Evolutionary conservation across 1,139 yeast species (phyloP).

Genomic region (Saccharomyces hybrid): DNA sequence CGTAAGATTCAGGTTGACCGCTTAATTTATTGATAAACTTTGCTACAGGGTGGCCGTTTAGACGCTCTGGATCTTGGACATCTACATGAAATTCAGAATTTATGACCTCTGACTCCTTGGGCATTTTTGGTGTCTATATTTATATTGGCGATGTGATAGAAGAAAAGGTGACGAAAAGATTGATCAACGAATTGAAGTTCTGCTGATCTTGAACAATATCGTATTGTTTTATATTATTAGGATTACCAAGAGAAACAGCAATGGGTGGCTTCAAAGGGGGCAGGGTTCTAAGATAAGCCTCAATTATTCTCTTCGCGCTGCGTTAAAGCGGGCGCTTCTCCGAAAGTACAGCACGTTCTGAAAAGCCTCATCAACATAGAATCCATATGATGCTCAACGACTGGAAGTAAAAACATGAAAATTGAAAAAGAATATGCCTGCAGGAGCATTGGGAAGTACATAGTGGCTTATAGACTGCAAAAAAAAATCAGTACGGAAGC

Average conservation of each 20-base stretch:
- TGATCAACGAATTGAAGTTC: not conserved
- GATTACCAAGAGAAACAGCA: not conserved
- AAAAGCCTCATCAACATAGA: not conserved
- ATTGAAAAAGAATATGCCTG: not conserved
- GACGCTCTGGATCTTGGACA: conserved; percentile 5
- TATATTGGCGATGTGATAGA: not conserved
- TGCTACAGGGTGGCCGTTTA: conserved; percentile 26
- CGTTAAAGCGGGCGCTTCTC: not conserved
- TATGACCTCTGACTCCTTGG: not conserved
- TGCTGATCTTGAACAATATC: not conserved
- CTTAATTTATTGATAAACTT: conserved; percentile 41
- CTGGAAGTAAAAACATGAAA: not conserved
- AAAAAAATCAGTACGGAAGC: not conserved
- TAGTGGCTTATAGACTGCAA: not conserved
- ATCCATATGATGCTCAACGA: not conserved
- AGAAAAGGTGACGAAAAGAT: not conserved
- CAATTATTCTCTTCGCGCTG: not conserved
- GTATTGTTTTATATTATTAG: not conserved
- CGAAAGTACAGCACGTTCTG: not conserved
- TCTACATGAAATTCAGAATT: not conserved
- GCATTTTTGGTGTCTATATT: not conserved
- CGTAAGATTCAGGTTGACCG: conserved; percentile 68
- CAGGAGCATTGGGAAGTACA: not conserved
- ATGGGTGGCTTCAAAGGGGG: not conserved
- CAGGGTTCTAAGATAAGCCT: not conserved